phyloP scores from a whole-genome alignment of 2,329 filamentous ascomycete species.

The Zelopaecilomyces penicillatus region DNA sequence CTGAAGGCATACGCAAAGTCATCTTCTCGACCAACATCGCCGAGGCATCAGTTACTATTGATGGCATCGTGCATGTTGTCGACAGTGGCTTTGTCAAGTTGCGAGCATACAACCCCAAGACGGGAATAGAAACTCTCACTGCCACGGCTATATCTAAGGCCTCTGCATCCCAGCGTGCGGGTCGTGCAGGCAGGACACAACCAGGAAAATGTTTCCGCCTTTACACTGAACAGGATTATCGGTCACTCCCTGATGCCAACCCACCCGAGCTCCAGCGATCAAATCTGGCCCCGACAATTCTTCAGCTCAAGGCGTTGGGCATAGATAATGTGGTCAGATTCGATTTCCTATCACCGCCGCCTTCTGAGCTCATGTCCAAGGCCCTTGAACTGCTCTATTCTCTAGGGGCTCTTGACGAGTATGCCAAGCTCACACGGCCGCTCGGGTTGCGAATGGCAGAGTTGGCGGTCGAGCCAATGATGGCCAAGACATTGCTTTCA shows the following conservation, averaged over 20 bases:
- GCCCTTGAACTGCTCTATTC: constrained; percentile 84
- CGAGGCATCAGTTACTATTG: constrained; percentile 90
- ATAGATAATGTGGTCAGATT: constrained; percentile 93
- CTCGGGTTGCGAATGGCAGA: constrained; percentile 90
- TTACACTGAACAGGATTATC: constrained; percentile 71
- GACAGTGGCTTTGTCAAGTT: constrained; percentile 90
- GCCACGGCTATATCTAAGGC: constrained; percentile 79
- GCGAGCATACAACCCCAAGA: constrained; percentile 72
- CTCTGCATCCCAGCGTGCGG: constrained; percentile 83
- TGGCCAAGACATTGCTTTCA: constrained; percentile 77
- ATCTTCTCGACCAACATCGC: constrained; percentile 94
- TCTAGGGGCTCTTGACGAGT: constrained; percentile 77
- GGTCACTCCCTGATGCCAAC: constrained; percentile 59
- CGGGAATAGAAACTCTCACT: constrained; percentile 81
- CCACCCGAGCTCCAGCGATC: constrained; percentile 87
- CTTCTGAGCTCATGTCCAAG: constrained; percentile 73
- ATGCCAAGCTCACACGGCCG: constrained; percentile 82
- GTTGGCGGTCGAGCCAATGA: constrained; percentile 88
- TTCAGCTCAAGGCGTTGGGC: constrained; percentile 89
- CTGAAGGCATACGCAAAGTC: constrained; percentile 78
- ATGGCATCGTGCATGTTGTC: constrained; percentile 83
- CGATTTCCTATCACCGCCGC: constrained; percentile 78
- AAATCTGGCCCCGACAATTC: constrained; percentile 77
- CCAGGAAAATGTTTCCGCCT: constrained; percentile 91
- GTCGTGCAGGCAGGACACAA: constrained; percentile 79